Conservation (phyloP, 2,329 filamentous ascomycete species). For the Ceratocystis cubensis region DNA sequence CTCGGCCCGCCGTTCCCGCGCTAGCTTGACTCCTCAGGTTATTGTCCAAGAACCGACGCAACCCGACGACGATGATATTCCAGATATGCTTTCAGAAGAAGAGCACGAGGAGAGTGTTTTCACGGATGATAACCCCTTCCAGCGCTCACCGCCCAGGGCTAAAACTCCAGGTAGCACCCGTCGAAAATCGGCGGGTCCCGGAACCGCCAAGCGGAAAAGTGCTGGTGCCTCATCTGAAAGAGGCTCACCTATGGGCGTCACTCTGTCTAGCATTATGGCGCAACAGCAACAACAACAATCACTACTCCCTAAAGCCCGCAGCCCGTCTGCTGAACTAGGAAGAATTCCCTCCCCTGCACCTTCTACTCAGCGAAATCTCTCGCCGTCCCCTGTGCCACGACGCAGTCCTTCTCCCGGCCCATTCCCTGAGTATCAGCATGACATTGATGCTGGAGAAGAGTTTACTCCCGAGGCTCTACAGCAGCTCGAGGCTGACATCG, state of each 20-base stretch:
- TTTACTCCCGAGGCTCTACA: conserved; percentile 87
- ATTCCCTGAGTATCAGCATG: conserved; percentile 20
- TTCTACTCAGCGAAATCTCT: conserved; percentile 16
- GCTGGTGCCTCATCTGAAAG: conserved; percentile 28
- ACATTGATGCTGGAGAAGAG: conserved; percentile 66
- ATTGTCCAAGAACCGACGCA: conserved; percentile 17
- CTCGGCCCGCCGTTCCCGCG: conserved; percentile 15
- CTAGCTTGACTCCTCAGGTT: conserved; percentile 18
- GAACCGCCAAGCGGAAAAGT: conserved; percentile 30
- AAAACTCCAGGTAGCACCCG: conserved; percentile 36
- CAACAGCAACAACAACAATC: conserved; percentile 15
- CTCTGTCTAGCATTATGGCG: conserved; percentile 21
- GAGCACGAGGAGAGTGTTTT: conserved; percentile 54
- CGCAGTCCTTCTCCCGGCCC: conserved; percentile 19
- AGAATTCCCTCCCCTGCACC: conserved; percentile 13
- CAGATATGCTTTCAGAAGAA: conserved; percentile 28
- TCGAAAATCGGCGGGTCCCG: conserved; percentile 36
- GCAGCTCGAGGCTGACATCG: conserved; percentile 60
- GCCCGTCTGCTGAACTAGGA: conserved; percentile 4
- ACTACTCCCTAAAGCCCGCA: conserved; percentile 9
- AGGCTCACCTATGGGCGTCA: conserved; percentile 23
- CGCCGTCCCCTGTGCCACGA: conserved; percentile 19
- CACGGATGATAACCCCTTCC: conserved; percentile 84
- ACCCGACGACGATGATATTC: conserved; percentile 24
- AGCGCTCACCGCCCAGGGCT: conserved; percentile 54